Percentiles rank a stretch among this genome's conserved stretches.
These are phyloP conservation scores for Cryptococcus amylolentus DNA, from an alignment of 1,284 basidiomycete genomes.

Conservation along the genomic window DNA sequence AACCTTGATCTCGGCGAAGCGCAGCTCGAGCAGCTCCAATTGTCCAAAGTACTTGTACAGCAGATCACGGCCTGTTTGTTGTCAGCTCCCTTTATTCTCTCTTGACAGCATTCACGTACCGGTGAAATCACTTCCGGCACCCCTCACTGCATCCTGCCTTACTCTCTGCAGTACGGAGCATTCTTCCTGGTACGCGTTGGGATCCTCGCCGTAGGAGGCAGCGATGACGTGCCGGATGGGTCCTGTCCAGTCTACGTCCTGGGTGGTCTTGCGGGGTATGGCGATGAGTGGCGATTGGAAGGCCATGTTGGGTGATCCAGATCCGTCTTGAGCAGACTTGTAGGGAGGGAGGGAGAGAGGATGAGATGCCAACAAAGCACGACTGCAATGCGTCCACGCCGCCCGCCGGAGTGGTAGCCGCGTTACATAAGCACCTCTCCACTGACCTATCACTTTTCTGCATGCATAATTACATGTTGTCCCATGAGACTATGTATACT, in stretches of 20 bases:
- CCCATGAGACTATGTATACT: too few species aligned
- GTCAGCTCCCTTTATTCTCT: neutral
- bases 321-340: neutral
- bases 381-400: neutral
- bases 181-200: slow-evolving; percentile 80
- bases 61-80: slow-evolving; percentile 70
- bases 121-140: slow-evolving; percentile 88
- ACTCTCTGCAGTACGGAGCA: slow-evolving; percentile 80
- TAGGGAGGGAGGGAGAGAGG: neutral
- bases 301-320: slow-evolving; percentile 26
- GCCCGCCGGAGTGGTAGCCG: too few species aligned
- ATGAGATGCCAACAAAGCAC: neutral
- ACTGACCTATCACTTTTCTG: too few species aligned
- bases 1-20: slow-evolving; percentile 93
- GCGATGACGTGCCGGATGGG: slow-evolving; percentile 82
- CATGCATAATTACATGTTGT: too few species aligned
- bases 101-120: slow-evolving; percentile 54
- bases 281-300: slow-evolving; percentile 52
- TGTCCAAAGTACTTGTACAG: slow-evolving; percentile 99
- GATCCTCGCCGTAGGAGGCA: slow-evolving; percentile 89
- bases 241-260: slow-evolving; percentile 78
- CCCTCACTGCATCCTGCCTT: slow-evolving; percentile 89
- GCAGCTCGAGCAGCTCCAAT: slow-evolving; percentile 91
- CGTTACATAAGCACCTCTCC: too few species aligned
- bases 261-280: slow-evolving; percentile 56